Evolutionary conservation across 129 eudicot species (phyloP).

Genomic region (Chrysanthemum lavandulifolium): DNA sequence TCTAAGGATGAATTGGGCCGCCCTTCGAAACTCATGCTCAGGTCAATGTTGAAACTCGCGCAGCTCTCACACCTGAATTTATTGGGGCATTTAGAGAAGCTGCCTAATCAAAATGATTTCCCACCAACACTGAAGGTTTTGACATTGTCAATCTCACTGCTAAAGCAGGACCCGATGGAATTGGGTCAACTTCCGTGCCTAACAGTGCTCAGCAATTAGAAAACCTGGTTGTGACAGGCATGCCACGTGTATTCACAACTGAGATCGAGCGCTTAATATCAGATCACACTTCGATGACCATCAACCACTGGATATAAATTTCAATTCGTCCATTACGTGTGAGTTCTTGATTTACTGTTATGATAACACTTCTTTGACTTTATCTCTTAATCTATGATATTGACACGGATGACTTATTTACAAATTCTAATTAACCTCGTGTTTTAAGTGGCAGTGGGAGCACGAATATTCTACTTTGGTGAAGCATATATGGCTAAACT

Average conservation of each 20-base stretch:
- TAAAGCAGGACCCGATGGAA: slow-evolving; percentile 46
- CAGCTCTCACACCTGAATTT: slow-evolving; percentile 45
- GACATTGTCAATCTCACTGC: slow-evolving; percentile 48
- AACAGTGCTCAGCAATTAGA: slow-evolving; percentile 38
- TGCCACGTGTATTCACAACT: slow-evolving; percentile 31
- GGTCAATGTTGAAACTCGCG: slow-evolving; percentile 29
- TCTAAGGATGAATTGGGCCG: slow-evolving; percentile 40
- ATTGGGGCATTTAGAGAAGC: slow-evolving; percentile 41
- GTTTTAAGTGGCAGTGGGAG: slow-evolving; percentile 27
- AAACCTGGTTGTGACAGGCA: slow-evolving; percentile 42
- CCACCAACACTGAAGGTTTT: slow-evolving; percentile 53
- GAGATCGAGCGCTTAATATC: slow-evolving; percentile 16
- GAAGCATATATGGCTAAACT: neutral
- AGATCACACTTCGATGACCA: slow-evolving; percentile 12
- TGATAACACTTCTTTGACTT: neutral
- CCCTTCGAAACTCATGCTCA: slow-evolving; percentile 31
- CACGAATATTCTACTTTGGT: slow-evolving; percentile 13
- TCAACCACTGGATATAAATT: slow-evolving; percentile 26
- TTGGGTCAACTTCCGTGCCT: slow-evolving; percentile 41
- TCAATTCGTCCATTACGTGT: slow-evolving; percentile 35
- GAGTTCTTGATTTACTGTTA: slow-evolving; percentile 18
- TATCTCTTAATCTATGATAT: neutral
- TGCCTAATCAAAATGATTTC: slow-evolving; percentile 25
- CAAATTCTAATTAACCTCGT: neutral
- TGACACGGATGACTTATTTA: neutral